Percentiles rank a stretch among this genome's conserved stretches.
These are phyloP conservation scores for Fraxinus xanthoxyloides DNA, from an alignment of 305 asterid species.

Conservation along the genomic window DNA sequence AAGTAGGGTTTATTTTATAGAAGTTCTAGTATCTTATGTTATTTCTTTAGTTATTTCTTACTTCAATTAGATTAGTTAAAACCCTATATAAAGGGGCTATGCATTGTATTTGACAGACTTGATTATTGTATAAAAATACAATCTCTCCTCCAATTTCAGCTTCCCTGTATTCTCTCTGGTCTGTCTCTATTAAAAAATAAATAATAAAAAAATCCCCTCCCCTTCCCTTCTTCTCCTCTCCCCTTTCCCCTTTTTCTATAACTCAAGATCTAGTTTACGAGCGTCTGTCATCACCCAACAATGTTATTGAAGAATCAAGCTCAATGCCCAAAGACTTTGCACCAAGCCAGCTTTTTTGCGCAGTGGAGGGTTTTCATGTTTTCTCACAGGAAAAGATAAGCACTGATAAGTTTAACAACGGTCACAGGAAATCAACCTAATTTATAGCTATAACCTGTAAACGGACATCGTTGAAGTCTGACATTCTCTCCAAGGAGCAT, in stretches of 20 bases:
- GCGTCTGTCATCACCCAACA: background rate
- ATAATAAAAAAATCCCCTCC: background rate
- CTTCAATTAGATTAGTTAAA: background rate
- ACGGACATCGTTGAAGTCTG: background rate
- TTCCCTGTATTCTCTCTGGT: background rate
- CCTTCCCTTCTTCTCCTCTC: background rate
- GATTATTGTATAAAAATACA: background rate
- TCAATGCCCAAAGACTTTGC: background rate
- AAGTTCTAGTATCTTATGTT: background rate
- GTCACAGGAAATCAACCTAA: background rate
- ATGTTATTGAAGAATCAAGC: background rate
- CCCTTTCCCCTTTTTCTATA: background rate
- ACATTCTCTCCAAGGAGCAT: constrained; percentile 10
- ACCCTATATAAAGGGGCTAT: background rate
- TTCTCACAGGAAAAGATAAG: constrained; percentile 18
- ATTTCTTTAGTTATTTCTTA: background rate
- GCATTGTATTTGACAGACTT: background rate
- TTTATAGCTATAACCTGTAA: constrained; percentile 5
- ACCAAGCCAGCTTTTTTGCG: constrained; percentile 4
- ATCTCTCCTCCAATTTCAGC: background rate
- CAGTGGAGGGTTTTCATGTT: background rate
- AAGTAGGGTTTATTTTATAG: background rate
- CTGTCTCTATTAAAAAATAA: background rate
- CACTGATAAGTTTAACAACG: background rate
- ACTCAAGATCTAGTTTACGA: background rate